Evolutionary conservation across 2,329 filamentous ascomycete species (phyloP).

Genomic region (Xylaria arbuscula): DNA sequence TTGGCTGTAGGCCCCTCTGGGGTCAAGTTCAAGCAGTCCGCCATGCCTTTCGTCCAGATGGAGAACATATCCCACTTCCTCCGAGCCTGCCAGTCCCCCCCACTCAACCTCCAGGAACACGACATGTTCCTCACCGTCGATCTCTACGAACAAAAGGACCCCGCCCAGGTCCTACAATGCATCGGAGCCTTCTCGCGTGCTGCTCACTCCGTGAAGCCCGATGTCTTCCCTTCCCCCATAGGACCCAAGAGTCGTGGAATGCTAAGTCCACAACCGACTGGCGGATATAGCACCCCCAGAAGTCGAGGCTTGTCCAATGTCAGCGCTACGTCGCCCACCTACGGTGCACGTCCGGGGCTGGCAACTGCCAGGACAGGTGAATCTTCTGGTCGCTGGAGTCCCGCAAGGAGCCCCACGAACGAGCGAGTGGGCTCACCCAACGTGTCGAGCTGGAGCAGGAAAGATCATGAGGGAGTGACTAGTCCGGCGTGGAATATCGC

Average conservation of each 20-base stretch:
- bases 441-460: slow-evolving; percentile 92
- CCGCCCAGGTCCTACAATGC: slow-evolving; percentile 94
- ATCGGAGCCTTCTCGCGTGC: slow-evolving; percentile 90
- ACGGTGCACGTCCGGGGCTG: slow-evolving; percentile 57
- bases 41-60: slow-evolving; percentile 99
- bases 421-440: slow-evolving; percentile 64
- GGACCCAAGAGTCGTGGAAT: slow-evolving; percentile 74
- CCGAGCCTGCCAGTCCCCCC: slow-evolving; percentile 83
- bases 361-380: slow-evolving; percentile 64
- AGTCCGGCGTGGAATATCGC: slow-evolving; percentile 97
- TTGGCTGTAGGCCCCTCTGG: slow-evolving; percentile 79
- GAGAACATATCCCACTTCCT: slow-evolving; percentile 99
- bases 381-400: slow-evolving; percentile 69
- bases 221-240: slow-evolving; percentile 78
- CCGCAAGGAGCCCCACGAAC: slow-evolving; percentile 68
- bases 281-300: slow-evolving; percentile 65
- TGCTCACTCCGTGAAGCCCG: slow-evolving; percentile 79
- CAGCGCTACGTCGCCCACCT: slow-evolving; percentile 68
- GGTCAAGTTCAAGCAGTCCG: slow-evolving; percentile 88
- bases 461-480: slow-evolving; percentile 81
- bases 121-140: slow-evolving; percentile 98
- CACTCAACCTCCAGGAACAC: slow-evolving; percentile 88
- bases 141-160: slow-evolving; percentile 94
- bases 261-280: slow-evolving; percentile 75
- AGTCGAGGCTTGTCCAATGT: slow-evolving; percentile 64